These are phyloP conservation scores for Kuraishia capsulata DNA, from an alignment of 805 yeast genomes.

Conservation along the genomic window DNA sequence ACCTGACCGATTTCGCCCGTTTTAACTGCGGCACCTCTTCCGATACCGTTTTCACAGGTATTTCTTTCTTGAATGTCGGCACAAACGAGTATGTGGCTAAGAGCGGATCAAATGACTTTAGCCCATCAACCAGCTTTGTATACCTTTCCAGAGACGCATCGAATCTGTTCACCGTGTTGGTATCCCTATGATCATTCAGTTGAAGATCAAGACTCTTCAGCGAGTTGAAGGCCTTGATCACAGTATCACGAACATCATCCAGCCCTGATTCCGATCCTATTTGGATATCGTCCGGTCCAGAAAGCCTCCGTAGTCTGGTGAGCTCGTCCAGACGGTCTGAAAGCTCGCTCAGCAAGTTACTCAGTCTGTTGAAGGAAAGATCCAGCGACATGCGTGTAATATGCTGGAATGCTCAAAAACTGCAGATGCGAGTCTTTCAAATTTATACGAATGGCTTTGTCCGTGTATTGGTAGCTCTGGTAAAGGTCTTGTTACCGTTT, in stretches of 20 bases:
- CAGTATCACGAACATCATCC: not conserved
- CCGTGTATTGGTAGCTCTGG: too few species aligned
- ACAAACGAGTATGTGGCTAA: not conserved
- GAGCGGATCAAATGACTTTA: not conserved
- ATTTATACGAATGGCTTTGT: too few species aligned
- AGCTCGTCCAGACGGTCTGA: not conserved
- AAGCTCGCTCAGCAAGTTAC: not conserved
- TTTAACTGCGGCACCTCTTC: not conserved
- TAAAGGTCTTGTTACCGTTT: too few species aligned
- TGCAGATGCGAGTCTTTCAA: too few species aligned
- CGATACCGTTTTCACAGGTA: too few species aligned
- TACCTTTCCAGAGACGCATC: not conserved
- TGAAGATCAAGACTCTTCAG: not conserved
- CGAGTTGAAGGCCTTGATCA: not conserved
- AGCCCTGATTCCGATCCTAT: too few species aligned
- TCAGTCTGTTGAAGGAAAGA: not conserved
- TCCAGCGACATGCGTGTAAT: not conserved
- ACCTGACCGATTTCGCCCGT: conserved; percentile 12
- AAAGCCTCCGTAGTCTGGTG: not conserved
- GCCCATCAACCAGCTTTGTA: not conserved
- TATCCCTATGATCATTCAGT: not conserved
- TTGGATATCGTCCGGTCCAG: not conserved
- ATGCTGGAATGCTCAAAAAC: too few species aligned
- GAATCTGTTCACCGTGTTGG: not conserved
- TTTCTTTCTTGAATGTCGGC: not conserved